Base-by-base conservation (phyloP, 768 basidiomycete genomes). In the Boletus rubescentipes region DNA sequence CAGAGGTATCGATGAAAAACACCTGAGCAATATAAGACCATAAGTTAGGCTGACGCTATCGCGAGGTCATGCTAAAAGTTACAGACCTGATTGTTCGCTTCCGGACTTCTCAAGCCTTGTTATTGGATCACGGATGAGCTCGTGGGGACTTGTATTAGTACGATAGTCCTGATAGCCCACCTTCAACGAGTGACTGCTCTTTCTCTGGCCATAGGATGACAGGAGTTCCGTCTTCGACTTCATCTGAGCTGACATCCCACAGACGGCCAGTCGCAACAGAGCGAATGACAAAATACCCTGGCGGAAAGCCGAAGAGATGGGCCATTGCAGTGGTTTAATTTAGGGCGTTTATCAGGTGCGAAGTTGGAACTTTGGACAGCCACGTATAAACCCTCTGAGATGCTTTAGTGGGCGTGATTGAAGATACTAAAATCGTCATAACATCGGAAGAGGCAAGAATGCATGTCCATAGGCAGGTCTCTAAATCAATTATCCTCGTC, bases 1-100 rank as follows among this genome's bases (percentile, higher is more conserved):
- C 91, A 18, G 82, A 80, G 2, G 81, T 79, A 66, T 93, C 91
- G 49, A 93, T 81, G 73, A 89, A 93, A 73, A 91, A 93, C 16
- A 93, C 87, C 87, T 92, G 48, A 37, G 32, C 8, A n/a, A 42
- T 4, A 44, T 21, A 31, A 47, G 18, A 32, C 8, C 12, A 18
- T 47, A 41, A 55, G 37, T n/a, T 39, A 18, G 38, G 31, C 34
- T 38, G 39, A 37, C n/a, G n/a, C 26, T 38, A 23, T 29, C 38
- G 26, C 31, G 10, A 30, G 23, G 30, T 9, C 30, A 45, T 30
- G 29, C 20, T 14, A 6, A 26, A 34, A 29, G 41, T 14, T 35
- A 60, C 72, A 29, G 37, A 82, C 89, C 77, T 92, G 90, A 60
- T 93, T 93, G 57, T 89, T 84, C 2, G 84, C 77, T 32, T 80